A percentile compares a stretch with the other conserved stretches of the same genome.
phyloP scores from a whole-genome alignment of 306 rosid genomes.

The Crotalaria pallida region DNA sequence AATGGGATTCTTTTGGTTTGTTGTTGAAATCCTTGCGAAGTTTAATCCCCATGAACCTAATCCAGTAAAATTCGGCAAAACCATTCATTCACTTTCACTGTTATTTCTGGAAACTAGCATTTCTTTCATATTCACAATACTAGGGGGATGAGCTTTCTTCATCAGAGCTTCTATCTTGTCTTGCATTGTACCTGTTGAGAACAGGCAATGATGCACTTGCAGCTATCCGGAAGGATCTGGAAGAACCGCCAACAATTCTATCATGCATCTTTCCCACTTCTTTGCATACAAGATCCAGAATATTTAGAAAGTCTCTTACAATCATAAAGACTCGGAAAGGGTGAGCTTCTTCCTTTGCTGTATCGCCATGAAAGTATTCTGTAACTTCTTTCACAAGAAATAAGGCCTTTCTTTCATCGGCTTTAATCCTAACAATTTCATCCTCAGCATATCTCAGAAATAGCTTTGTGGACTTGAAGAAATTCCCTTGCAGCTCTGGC shows the following conservation, averaged over 20 bases:
- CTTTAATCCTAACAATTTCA: conserved; percentile 61
- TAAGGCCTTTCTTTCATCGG: conserved; percentile 68
- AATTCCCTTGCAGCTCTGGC: conserved; percentile 62
- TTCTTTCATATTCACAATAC: conserved; percentile 25
- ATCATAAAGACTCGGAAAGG: conserved; percentile 93
- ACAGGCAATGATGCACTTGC: conserved; percentile 80
- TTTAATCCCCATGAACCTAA: no score
- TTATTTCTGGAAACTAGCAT: conserved; percentile 35
- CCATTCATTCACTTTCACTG: conserved; percentile 27
- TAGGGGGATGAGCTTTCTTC: conserved; percentile 89
- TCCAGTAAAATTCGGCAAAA: conserved; percentile 23
- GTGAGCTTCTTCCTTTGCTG: conserved; percentile 93
- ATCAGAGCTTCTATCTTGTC: conserved; percentile 73
- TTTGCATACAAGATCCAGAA: conserved; percentile 87
- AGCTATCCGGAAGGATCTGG: conserved; percentile 82
- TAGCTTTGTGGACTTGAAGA: conserved; percentile 65
- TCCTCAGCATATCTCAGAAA: conserved; percentile 83
- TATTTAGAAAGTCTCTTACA: conserved; percentile 79
- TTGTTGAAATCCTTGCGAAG: neutral
- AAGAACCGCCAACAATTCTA: conserved; percentile 69
- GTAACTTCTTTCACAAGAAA: conserved; percentile 87
- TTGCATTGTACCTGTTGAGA: conserved; percentile 70
- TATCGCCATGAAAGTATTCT: conserved; percentile 82
- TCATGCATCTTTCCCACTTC: conserved; percentile 93
- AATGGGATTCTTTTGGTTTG: conserved; percentile 5